A percentile compares a stretch with the other conserved stretches of the same genome.
Conservation (phyloP, 495 filamentous ascomycete genomes). For the Podospora tetraspora region DNA sequence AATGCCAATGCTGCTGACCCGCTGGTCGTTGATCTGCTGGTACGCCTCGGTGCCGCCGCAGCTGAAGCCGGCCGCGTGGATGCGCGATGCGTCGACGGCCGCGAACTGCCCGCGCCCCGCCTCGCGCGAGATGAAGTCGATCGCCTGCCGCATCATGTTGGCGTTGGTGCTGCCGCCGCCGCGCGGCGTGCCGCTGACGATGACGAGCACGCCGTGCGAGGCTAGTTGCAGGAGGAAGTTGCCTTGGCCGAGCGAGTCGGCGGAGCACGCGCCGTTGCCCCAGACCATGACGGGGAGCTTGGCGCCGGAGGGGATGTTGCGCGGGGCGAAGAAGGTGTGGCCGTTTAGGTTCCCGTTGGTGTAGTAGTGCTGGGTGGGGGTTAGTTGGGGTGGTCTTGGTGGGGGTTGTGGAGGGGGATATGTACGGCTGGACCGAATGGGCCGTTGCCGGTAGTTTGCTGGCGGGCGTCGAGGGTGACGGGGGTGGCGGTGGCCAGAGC, state of each 20-base stretch:
- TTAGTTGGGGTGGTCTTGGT: background rate
- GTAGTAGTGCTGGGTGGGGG: constrained; percentile 12
- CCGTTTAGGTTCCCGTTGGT: constrained; percentile 17
- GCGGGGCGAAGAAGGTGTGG: constrained; percentile 28
- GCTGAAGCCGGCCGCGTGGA: constrained; percentile 25
- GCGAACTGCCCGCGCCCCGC: constrained; percentile 13
- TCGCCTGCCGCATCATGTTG: constrained; percentile 15
- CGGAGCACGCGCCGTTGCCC: constrained; percentile 33
- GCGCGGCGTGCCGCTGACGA: constrained; percentile 25
- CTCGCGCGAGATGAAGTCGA: constrained; percentile 25
- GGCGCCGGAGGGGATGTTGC: constrained; percentile 15
- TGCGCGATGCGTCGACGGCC: constrained; percentile 21
- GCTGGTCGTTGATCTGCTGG: constrained; percentile 15
- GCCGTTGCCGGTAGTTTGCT: background rate
- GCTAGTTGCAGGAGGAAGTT: constrained; percentile 24
- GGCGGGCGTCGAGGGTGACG: background rate
- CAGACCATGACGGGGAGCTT: constrained; percentile 32
- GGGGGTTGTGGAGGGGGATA: background rate
- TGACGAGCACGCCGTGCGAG: constrained; percentile 29
- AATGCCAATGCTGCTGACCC: constrained; percentile 26
- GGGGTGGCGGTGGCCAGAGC: background rate
- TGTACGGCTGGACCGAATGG: background rate
- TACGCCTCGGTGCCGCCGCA: constrained; percentile 32
- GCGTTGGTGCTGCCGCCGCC: constrained; percentile 21
- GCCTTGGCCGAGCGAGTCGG: constrained; percentile 15